A percentile compares a stretch with the other conserved stretches of the same genome.
Conservation (phyloP, 768 basidiomycete genomes). For the Hygrocybe punicea region DNA sequence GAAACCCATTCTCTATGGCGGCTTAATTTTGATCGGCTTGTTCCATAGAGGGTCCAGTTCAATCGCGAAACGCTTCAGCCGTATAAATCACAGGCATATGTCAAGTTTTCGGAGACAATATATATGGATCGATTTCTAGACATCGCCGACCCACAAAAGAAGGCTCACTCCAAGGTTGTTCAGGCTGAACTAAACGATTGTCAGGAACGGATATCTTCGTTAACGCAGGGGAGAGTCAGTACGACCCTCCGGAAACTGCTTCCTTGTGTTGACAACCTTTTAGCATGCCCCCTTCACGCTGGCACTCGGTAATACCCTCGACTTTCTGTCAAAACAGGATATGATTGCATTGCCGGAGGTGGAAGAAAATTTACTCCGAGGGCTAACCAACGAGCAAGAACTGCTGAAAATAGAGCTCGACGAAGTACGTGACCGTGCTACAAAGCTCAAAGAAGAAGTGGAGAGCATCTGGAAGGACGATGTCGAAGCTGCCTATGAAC, state of each 20-base stretch:
- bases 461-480: slow-evolving; percentile 74
- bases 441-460: slow-evolving; percentile 60
- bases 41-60: slow-evolving; percentile 85
- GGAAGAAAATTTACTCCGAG: slow-evolving; percentile 54
- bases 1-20: not conserved
- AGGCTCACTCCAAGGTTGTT: slow-evolving; percentile 63
- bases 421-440: slow-evolving; percentile 46
- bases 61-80: slow-evolving; percentile 87
- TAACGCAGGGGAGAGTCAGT: slow-evolving; percentile 71
- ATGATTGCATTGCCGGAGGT: slow-evolving; percentile 45
- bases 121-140: slow-evolving; percentile 92
- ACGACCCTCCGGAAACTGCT: not conserved
- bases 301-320: slow-evolving; percentile 52
- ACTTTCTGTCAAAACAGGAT: slow-evolving; percentile 55
- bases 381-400: slow-evolving; percentile 53
- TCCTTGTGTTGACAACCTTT: slow-evolving; percentile 3
- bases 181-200: slow-evolving; percentile 60
- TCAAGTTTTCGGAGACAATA: slow-evolving; percentile 83
- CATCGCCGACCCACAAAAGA: slow-evolving; percentile 66
- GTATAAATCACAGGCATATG: slow-evolving; percentile 94
- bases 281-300: slow-evolving; percentile 62
- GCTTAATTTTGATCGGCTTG: slow-evolving; percentile 8
- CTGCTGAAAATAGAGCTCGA: slow-evolving; percentile 56
- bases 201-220: slow-evolving; percentile 62
- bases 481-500: slow-evolving; percentile 70